Evolutionary conservation across 345 rosid genomes (phyloP), one percentile per base, ranked within the genome.

Genomic region (Gossypium raimondii): DNA sequence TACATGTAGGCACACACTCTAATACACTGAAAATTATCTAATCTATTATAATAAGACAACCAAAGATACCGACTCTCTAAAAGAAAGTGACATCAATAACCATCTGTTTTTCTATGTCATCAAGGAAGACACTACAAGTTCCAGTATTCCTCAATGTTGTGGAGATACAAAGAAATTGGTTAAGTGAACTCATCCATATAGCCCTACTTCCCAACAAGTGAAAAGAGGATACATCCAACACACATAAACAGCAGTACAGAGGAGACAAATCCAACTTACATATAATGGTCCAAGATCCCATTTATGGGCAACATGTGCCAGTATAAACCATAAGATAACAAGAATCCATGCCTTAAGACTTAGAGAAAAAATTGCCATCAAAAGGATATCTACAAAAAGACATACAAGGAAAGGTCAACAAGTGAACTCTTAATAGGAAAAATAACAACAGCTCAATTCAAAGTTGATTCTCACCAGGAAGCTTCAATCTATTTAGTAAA

Each of bases 261-360:
- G 11, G 24, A 24, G 16, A 56, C 55, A 41, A 17, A 83, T 75
- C 66, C 53, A 77, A 87, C 98, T 93, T 85, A 91, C 98, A 67
- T 82, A 91, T 79, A 91, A 72, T 67, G 92, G 97, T 77, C 98
- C 98, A 24, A 93, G 84, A 63, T 91, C 89, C 97, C 89, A 93
- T 70, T 81, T 85, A 79, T 87, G 85, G 66, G 95, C 97, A 75
- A 93, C 74, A 73, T 93, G 98, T 70, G 98, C 97, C 78, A 93
- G 73, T 74, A 81, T 72, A 85, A 93, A 93, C 98, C 97, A 91
- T 76, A 86, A 76, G 78, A 85, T 75, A 61, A 87, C 85, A 69
- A 86, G 75, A 77, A 56, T 76, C 93, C 92, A 93, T 60, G 72
- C 75, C 85, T 89, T 93, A 29, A 85, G 83, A 78, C 90, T 75